A percentile compares a stretch with the other conserved stretches of the same genome.
Evolutionary conservation across 108 stramenopile genomes (phyloP).

Genomic region (Seminavis robusta): DNA sequence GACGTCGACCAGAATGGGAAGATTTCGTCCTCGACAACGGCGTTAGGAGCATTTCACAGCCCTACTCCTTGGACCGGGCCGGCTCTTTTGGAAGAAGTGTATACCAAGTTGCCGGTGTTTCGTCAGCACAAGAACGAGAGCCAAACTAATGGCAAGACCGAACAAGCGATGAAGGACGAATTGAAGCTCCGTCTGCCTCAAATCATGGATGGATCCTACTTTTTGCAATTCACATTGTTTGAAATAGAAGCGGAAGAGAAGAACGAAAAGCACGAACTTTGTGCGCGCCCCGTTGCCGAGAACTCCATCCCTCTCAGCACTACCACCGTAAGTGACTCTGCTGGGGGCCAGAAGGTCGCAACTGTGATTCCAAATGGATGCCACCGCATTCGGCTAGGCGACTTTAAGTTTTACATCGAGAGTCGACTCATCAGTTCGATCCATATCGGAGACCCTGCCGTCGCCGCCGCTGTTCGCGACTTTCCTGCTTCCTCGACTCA

Average conservation of each 20-base stretch:
- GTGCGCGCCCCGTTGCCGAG: constrained; percentile 30
- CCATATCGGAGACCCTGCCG: constrained; percentile 65
- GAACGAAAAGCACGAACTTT: neutral
- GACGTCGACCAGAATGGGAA: constrained; percentile 19
- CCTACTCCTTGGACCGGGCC: constrained; percentile 63
- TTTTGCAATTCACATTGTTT: constrained; percentile 63
- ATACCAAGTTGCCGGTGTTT: constrained; percentile 44
- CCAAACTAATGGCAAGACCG: constrained; percentile 12
- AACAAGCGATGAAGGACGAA: constrained; percentile 66
- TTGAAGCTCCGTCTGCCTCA: constrained; percentile 75
- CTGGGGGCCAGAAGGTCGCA: constrained; percentile 46
- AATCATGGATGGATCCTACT: constrained; percentile 73
- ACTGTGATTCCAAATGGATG: constrained; percentile 81
- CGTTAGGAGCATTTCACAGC: constrained; percentile 55
- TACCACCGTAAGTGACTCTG: constrained; percentile 48
- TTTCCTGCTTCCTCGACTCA: constrained; percentile 34
- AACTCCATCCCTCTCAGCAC: constrained; percentile 68
- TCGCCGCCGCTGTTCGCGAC: constrained; percentile 65
- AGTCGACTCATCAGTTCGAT: constrained; percentile 64
- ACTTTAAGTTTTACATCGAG: constrained; percentile 74
- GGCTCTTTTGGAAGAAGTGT: constrained; percentile 51
- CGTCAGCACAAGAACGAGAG: constrained; percentile 11
- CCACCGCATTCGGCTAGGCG: constrained; percentile 73
- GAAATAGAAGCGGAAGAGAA: constrained; percentile 23
- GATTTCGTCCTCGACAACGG: constrained; percentile 1